A percentile compares a stretch with the other conserved stretches of the same genome.
phyloP scores from a whole-genome alignment of 371 early-diverging fungal species.

The Lichtheimia ornata region DNA sequence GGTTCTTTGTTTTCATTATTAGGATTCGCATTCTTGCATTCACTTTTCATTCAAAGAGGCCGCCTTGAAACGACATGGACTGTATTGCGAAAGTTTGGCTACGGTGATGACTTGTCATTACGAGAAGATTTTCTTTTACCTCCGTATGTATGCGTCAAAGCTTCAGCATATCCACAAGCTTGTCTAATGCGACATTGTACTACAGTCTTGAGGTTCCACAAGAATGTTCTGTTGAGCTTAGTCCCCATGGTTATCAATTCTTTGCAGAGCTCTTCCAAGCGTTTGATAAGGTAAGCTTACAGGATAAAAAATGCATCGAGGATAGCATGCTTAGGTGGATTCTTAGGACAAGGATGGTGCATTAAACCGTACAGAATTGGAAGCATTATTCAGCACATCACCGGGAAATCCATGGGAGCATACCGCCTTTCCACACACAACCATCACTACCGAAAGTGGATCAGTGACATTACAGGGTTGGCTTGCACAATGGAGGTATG shows the following conservation, averaged over 20 bases:
- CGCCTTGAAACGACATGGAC: conserved; percentile 98
- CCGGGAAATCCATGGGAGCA: conserved; percentile 91
- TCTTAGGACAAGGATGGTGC: conserved; percentile 93
- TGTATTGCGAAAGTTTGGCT: conserved; percentile 93
- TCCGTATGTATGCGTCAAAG: conserved; percentile 41
- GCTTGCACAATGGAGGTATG: conserved; percentile 94
- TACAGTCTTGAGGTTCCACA: conserved; percentile 77
- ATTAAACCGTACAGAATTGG: conserved; percentile 80
- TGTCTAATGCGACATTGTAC: no score
- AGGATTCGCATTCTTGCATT: conserved; percentile 92
- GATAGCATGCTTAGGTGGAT: not conserved
- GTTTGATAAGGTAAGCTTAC: conserved; percentile 75
- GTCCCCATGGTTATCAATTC: conserved; percentile 92
- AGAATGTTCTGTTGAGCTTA: conserved; percentile 92
- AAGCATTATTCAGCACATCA: conserved; percentile 82
- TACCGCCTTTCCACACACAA: conserved; percentile 88
- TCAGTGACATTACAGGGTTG: conserved; percentile 94
- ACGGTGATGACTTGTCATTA: conserved; percentile 89
- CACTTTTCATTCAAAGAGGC: conserved; percentile 94
- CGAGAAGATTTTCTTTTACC: conserved; percentile 89
- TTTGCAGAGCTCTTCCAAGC: conserved; percentile 92
- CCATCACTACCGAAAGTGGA: conserved; percentile 86
- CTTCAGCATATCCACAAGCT: no score
- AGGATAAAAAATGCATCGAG: not conserved
- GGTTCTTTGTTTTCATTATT: conserved; percentile 1